Evolutionary conservation across 768 basidiomycete genomes (phyloP), one percentile per base, ranked within the genome.

Genomic region (Gymnopilus junonius): DNA sequence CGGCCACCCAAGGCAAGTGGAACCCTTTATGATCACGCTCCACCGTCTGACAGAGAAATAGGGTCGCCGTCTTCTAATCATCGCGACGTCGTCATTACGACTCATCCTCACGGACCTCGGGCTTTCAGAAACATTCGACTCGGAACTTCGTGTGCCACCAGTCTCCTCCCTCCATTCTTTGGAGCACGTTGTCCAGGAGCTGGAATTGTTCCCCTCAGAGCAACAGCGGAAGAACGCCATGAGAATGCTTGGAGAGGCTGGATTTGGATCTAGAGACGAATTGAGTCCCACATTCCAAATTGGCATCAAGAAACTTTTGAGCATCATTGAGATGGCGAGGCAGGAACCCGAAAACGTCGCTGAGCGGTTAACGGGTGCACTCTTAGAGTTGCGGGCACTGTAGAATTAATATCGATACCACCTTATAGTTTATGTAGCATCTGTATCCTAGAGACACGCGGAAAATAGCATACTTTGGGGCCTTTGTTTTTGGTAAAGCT

Each of bases 231-330:
- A 80, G 29, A 77, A 81, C 11, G 88, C 91, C 1, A 80, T 95
- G 62, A 75, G 72, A 34, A 86, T 91, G 79, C 79, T 98, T 40
- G 77, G 83, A 25, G 86, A 92, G 59, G 91, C 93, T 1, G 93
- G 93, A 11, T 88, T 96, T 27, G 73, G 77, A 11, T 71, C 77
- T 17, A 78, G 80, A 57, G 81, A 81, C 32, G 81, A 78, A 14
- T 73, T 82, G 45, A 73, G 77, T 11, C 70, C 83, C 14, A 82
- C 79, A 50, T 67, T 95, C 67, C 87, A 90, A 65, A 90, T 99
- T 50, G 97, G 97, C 0, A 88, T 99, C 70, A 99, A 99, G 87
- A 95, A 93, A 77, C 71, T 99, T 74, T 75, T 99, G 72, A 94
- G 89, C 63, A 83, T 92, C 59, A 83, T 96, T 20, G 97, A 99